Evolutionary conservation across 1,284 basidiomycete species (phyloP), one percentile per base, ranked within the genome.

Genomic region (Pseudozyma thailandica): DNA sequence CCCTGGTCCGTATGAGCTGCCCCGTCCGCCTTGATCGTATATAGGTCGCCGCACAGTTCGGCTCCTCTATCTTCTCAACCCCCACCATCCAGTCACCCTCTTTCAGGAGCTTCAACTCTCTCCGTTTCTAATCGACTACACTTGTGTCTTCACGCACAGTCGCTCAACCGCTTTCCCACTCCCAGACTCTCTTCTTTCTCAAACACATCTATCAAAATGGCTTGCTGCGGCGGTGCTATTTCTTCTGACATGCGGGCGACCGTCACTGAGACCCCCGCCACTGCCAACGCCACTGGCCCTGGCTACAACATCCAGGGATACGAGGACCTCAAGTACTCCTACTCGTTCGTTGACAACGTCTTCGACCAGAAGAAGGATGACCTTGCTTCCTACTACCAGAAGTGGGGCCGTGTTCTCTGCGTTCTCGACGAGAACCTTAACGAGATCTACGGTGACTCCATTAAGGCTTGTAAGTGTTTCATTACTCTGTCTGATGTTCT

Each of bases 361-460:
- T 85, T 85, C 57, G 82, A 83, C 74, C 53, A 81, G 65, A 57
- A 79, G 50, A 82, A 85, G 70, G 68, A 79, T 49, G 82, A 84
- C 73, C 81, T 85, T 47, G 82, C 82, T 26, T 71, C 80, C 27
- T 83, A 84, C 72, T 85, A 85, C 80, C 76, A 83, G 72, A 79
- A 83, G 74, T 85, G 85, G 85, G 77, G 76, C 28, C 72, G 84
- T 55, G 84, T 84, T 35, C 77, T 85, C 56, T 81, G 84, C 51
- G 79, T 85, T 50, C 84, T 84, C 46, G 85, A 85, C 78, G 82
- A 81, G 41, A 84, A 74, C 57, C 74, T 83, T 27, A 66, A 81
- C 64, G 71, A 71, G 38, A 41, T 74, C 49, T 83, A 83, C 72
- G 77, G 84, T 76, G 64, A 81, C 69, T 76, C 39, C 20, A 74